Evolutionary conservation across 768 basidiomycete genomes (phyloP), one percentile per base, ranked within the genome.

Genomic region (Agaricus blazei): DNA sequence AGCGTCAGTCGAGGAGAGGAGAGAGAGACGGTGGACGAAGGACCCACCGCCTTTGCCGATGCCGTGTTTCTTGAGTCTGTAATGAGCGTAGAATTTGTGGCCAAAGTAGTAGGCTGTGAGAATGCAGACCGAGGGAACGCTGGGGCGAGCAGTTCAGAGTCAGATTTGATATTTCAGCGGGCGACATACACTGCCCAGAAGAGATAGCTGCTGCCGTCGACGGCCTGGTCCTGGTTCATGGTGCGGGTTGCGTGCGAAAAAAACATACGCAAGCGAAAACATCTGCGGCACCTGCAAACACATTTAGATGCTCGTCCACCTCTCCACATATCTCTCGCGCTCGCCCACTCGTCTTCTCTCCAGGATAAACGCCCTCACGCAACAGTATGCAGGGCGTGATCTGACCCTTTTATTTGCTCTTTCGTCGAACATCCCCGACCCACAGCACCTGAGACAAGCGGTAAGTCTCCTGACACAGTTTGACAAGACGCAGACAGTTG

Each of bases 31-130:
- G 34, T 36, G 38, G 23, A 26, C 38, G 24, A 23, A 5, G 51
- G 38, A 59, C 75, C 37, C 52, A 81, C 80, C 80, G 50, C 80
- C 80, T 65, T 78, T 79, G n/a, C 80, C 80, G 40, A 81, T 81
- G 6, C 80, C 80, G 58, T 82, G 68, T 5, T 78, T 61, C 50
- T 68, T 66, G 29, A 82, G 69, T 48, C 65, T 65, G 43, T 78
- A 69, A 14, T 74, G 73, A 4, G 78, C 68, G 56, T 80, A 81
- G 77, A 77, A 80, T 64, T 74, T 78, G 24, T 78, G 75, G 11
- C 67, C 63, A 54, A 72, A 75, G 60, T 76, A 75, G 60, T 76
- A 81, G 1, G 69, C 77, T 2, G 78, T 75, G 27, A 81, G 31
- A 9, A 80, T 62, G 46, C 79, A 54, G 11, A 74, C 64, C 0